A percentile compares a stretch with the other conserved stretches of the same genome.
Evolutionary conservation across 371 early-diverging fungal species (phyloP).

Genomic region (Smittium culicis): DNA sequence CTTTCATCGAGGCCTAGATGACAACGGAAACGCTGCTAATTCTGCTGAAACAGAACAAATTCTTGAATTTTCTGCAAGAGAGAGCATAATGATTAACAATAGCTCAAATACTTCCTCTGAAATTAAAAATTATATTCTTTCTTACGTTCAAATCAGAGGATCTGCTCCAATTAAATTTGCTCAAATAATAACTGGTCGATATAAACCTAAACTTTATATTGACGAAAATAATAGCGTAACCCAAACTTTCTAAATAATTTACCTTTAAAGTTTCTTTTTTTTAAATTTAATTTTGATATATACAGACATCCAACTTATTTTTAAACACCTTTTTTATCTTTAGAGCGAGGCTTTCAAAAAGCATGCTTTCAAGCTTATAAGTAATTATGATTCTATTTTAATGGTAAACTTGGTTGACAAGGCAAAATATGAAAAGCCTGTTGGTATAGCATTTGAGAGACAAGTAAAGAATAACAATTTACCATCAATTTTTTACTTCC

Average conservation of each 20-base stretch:
- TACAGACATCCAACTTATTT: conserved; percentile 12
- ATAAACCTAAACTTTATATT: conserved; percentile 75
- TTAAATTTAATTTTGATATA: conserved; percentile 13
- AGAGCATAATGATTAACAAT: not conserved
- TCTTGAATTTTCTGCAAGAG: conserved; percentile 32
- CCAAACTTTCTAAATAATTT: not conserved
- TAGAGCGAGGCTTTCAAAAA: conserved; percentile 31
- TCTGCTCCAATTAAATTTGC: conserved; percentile 96
- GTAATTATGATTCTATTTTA: conserved; percentile 59
- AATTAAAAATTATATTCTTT: conserved; percentile 27
- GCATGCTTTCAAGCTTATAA: conserved; percentile 59
- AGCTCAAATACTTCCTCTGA: not conserved
- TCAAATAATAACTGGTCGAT: conserved; percentile 82
- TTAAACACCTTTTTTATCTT: not conserved
- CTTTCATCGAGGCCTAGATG: conserved; percentile 89
- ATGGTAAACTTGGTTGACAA: conserved; percentile 84
- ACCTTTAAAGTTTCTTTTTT: not conserved
- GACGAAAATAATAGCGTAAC: conserved; percentile 13
- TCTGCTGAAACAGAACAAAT: conserved; percentile 98
- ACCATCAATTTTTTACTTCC: conserved; percentile 44
- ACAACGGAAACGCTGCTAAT: conserved; percentile 87
- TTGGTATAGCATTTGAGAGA: conserved; percentile 64
- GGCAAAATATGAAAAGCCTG: conserved; percentile 66
- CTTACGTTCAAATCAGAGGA: conserved; percentile 92
- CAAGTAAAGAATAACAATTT: conserved; percentile 34